These are phyloP conservation scores for Magnolia sinica DNA, from an alignment of 164 flowering plant species.

Conservation along the genomic window DNA sequence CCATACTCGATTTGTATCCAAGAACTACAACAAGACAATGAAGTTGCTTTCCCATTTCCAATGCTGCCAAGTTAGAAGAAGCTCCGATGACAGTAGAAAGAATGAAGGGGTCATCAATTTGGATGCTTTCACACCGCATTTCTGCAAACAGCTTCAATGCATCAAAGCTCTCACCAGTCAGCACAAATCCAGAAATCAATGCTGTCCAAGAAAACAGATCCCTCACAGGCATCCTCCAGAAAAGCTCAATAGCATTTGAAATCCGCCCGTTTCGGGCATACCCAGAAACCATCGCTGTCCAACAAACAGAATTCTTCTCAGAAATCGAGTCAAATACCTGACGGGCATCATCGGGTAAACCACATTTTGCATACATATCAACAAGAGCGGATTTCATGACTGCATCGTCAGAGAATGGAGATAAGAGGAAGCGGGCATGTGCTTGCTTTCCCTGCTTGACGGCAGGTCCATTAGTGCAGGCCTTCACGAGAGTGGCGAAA, in stretches of 20 bases:
- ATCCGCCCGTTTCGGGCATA: constrained; percentile 58
- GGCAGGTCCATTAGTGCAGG: constrained; percentile 43
- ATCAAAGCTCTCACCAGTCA: constrained; percentile 46
- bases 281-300: constrained; percentile 76
- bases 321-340: constrained; percentile 50
- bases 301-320: constrained; percentile 43
- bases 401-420: constrained; percentile 49
- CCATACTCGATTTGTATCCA: constrained; percentile 63
- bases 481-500: constrained; percentile 55
- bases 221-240: constrained; percentile 34
- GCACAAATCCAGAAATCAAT: constrained; percentile 76
- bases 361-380: constrained; percentile 83
- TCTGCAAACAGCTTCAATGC: constrained; percentile 45
- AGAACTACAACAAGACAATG: constrained; percentile 54
- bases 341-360: constrained; percentile 45
- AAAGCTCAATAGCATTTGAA: constrained; percentile 52
- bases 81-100: constrained; percentile 66
- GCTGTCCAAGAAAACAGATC: constrained; percentile 72
- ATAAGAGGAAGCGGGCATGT: constrained; percentile 52
- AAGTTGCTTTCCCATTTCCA: constrained; percentile 71
- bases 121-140: constrained; percentile 50
- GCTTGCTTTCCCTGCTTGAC: constrained; percentile 60
- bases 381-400: constrained; percentile 74
- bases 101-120: constrained; percentile 59
- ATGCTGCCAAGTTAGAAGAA: constrained; percentile 53